Base-by-base conservation (phyloP, 805 yeast genomes). In the Schizosaccharomyces lindneri region DNA sequence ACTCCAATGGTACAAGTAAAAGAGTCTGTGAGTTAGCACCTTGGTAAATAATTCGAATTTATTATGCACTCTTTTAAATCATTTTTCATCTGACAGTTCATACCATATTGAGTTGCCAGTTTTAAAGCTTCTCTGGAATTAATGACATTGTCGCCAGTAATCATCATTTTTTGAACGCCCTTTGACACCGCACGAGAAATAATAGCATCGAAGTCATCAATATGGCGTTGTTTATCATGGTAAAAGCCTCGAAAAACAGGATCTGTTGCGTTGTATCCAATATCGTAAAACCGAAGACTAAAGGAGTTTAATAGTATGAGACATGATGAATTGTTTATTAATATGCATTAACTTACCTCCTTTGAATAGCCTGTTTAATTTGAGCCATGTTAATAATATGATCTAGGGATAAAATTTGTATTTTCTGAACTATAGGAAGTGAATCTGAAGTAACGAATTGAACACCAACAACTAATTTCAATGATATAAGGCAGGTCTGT, bases 1-100 rank as follows among this genome's bases (percentile, higher is more conserved):
- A 90, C 94, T 13, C 99, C 98, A 1, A 82, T 89, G 0, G 98
- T 93, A 29, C 85, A 80, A 64, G 73, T 78, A 39, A 82, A 69
- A 7, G 60, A 31, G 6, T 48, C 60, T 9, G 55, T 64, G 64
- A 39, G 15, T 5, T 48, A 36, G 41, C 15, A 9, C 9, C 41
- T 11, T 5, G 46, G 43, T 32, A 15, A 55, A 39, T 11, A 31
- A 5, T 19, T 9, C 64, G 63, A 9, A 65, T 71, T 27, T 48
- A 11, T 24, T 9, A 27, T 48, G 29, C 63, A 46, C n/a, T 1
- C n/a, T 13, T 9, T 7, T n/a, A 1, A 17, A 13, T 46, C 9
- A 17, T 9, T 46, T 46, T 48, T 29, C 46, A 59, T 46, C 55
- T 65, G 31, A 29, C 31, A 4, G 11, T 39, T 32, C 69, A 60